Conservation (phyloP, 164 flowering plant genomes). For the Umbilicus rupestris region DNA sequence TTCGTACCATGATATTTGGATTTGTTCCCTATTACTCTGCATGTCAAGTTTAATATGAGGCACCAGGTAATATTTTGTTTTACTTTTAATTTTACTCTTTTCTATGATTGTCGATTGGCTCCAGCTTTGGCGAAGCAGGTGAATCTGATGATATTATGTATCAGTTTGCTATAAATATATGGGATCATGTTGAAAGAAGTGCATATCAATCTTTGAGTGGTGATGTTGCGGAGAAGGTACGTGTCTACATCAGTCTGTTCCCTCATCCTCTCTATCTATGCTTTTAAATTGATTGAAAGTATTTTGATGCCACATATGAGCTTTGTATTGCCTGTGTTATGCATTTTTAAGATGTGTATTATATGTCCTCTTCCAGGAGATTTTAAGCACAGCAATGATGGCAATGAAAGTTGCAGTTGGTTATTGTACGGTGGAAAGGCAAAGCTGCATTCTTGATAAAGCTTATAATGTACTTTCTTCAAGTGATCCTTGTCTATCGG, state of each 20-base stretch:
- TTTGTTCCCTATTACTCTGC: no score
- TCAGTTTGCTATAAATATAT: constrained; percentile 42
- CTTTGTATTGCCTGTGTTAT: background rate
- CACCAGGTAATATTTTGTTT: background rate
- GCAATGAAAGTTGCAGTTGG: constrained; percentile 59
- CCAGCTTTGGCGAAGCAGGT: constrained; percentile 19
- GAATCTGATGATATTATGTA: constrained; percentile 38
- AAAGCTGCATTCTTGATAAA: constrained; percentile 48
- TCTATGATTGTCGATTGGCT: constrained; percentile 27
- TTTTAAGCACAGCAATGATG: constrained; percentile 53
- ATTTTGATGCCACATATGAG: background rate
- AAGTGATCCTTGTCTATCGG: constrained; percentile 19
- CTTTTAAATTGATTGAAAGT: background rate
- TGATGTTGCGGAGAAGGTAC: constrained; percentile 29
- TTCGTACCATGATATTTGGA: no score
- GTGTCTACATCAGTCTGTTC: constrained; percentile 10
- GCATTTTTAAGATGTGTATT: background rate
- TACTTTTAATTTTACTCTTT: background rate
- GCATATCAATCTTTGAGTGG: constrained; percentile 12
- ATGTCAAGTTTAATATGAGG: no score
- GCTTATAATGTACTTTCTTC: constrained; percentile 42
- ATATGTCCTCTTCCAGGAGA: constrained; percentile 33
- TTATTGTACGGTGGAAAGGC: constrained; percentile 46
- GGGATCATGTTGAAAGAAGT: constrained; percentile 40
- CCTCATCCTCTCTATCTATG: background rate